Base-by-base conservation (phyloP, 164 flowering plant species). In the Euptelea pleiosperma region DNA sequence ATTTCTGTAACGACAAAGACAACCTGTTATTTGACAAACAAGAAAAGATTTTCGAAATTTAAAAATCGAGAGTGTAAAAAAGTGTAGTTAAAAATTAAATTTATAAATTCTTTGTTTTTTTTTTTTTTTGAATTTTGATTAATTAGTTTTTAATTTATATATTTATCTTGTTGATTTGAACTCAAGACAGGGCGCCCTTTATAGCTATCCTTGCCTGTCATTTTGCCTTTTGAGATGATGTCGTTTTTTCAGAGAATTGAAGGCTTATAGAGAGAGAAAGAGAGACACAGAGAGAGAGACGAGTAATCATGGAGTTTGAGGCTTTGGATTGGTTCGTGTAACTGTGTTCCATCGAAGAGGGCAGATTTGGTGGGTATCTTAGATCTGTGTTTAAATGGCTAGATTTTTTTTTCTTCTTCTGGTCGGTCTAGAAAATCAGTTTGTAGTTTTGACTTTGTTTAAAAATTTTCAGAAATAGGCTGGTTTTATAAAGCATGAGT, bases 121-220 rank as follows among this genome's bases (percentile, higher is more conserved):
- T 42, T 48, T 18, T 10, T 14, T 3, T 30, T 19, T 18, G 11
- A 10, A n/a, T 29, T 30, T 15, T 19, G 5, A 29, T 41, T 28
- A 6, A 21, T 25, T 25, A 22, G 15, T 46, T 31, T 16, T 52
- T 33, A 9, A 6, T 44, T 16, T 52, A 18, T 46, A 41, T 50
- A 10, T 46, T 52, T 56, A 26, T 36, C 55, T 49, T 1, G 68
- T 72, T 68, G 74, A 73, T 76, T 74, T 77, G 79, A 79, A 77
- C 71, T 74, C 62, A 70, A 70, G 69, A 57, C 70, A 63, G 63
- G 66, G 75, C 73, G 74, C 73, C 70, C 63, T 64, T 61, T 64
- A 57, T 75, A 73, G 52, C 59, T 34, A 58, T 69, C 70, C 63
- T 47, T 59, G 63, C 72, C 28, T 70, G 74, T 70, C 70, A 56